Evolutionary conservation across 2,329 filamentous ascomycete genomes (phyloP), one percentile per base, ranked within the genome.

Genomic region (Penicillium freii): DNA sequence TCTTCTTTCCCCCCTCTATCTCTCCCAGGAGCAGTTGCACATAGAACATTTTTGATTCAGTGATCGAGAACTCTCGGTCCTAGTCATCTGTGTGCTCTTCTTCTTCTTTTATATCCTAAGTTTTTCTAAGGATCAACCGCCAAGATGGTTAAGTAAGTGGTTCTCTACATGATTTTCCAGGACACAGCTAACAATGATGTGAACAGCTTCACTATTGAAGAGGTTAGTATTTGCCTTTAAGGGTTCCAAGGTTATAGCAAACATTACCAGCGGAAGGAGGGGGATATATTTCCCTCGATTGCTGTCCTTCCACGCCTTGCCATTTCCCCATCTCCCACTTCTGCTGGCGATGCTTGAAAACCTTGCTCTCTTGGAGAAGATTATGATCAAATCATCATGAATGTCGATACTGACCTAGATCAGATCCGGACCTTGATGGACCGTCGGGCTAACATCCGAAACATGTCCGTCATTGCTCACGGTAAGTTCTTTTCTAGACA

Each of bases 401-500:
- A 60, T 21, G 8, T 17, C 39, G 29, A 36, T 27, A 19, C 50
- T 52, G 6, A 52, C 50, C 31, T 27, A 27, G 3, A 36, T 25
- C 29, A 78, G 77, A 79, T 79, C 73, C 75, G 76, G 64, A 57
- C 68, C 62, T 71, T 80, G 70, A 81, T 81, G 78, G 77, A 80
- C 74, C 74, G 75, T 63, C 76, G 73, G 73, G 79, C 79, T 74
- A 87, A 87, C 80, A 87, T 88, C 80, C 83, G 86, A 76, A 97
- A 97, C 88, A 97, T 97, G 93, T 97, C 92, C 84, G 94, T 99
- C 80, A 97, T 97, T 91, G 94, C 94, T 80, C 94, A 99, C 85
- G 92, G 84, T 86, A 80, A 76, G 82, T 74, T 19, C 10, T 27
- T 19, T 44, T 13, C 23, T 3, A 9, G 25, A 4, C n/a, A 15